Evolutionary conservation across 2,329 filamentous ascomycete genomes (phyloP).

Genomic region (Coleophoma crateriformis): DNA sequence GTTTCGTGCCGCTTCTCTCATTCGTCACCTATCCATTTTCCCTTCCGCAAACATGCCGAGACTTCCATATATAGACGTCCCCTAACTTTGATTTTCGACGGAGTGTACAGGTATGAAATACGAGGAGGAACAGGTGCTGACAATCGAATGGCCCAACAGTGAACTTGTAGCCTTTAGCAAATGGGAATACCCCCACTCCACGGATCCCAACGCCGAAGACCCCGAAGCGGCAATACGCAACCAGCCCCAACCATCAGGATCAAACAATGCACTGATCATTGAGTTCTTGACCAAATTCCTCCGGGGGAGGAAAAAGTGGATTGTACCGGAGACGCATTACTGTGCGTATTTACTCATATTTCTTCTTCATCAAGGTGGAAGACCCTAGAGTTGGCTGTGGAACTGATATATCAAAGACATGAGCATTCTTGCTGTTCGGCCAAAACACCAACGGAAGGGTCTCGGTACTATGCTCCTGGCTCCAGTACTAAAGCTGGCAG

Average conservation of each 20-base stretch:
- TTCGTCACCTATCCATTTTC: too few relatives aligned
- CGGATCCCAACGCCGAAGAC: not conserved
- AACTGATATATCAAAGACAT: not conserved
- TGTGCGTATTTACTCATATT: not conserved
- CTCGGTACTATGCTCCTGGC: constrained; percentile 1
- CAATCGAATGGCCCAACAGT: not conserved
- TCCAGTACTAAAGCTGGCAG: not conserved
- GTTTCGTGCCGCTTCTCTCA: not conserved
- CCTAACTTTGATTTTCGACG: too few relatives aligned
- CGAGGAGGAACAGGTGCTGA: not conserved
- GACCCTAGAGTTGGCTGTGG: not conserved
- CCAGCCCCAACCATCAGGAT: not conserved
- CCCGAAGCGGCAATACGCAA: constrained; percentile 1
- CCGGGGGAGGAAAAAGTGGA: constrained; percentile 1
- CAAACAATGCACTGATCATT: not conserved
- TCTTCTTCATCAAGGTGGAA: not conserved
- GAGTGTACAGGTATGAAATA: too few relatives aligned
- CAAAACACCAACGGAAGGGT: not conserved
- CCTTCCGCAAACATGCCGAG: too few relatives aligned
- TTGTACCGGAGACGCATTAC: constrained; percentile 2
- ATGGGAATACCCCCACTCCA: constrained; percentile 1
- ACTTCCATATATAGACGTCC: too few relatives aligned
- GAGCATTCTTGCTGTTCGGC: constrained; percentile 1
- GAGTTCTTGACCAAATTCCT: constrained; percentile 2
- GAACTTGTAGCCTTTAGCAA: constrained; percentile 1